phyloP scores from a whole-genome alignment of 2,329 filamentous ascomycete genomes.

The Ambrosiella beaveri region DNA sequence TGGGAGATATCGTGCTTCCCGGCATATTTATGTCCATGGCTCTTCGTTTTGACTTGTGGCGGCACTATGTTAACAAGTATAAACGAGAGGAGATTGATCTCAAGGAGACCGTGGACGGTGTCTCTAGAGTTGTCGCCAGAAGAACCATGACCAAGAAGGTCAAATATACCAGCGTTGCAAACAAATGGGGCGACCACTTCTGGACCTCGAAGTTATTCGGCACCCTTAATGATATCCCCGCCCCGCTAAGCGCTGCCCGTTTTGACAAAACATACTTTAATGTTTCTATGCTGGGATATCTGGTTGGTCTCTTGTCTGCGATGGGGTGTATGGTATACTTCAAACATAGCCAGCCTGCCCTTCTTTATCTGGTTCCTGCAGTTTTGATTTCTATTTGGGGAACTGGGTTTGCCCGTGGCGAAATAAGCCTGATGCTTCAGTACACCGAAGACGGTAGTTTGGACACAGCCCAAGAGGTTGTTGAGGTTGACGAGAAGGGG shows the following conservation, averaged over 20 bases:
- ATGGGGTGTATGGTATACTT: slow-evolving; percentile 61
- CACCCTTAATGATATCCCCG: background rate
- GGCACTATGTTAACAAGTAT: slow-evolving; percentile 58
- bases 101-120: slow-evolving; percentile 16
- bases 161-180: slow-evolving; percentile 41
- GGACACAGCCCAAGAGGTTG: slow-evolving; percentile 36
- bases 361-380: slow-evolving; percentile 81
- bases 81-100: slow-evolving; percentile 21
- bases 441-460: slow-evolving; percentile 59
- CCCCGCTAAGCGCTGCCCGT: background rate
- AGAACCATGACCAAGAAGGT: slow-evolving; percentile 31
- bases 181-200: slow-evolving; percentile 67
- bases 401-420: slow-evolving; percentile 53
- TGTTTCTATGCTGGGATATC: slow-evolving; percentile 59
- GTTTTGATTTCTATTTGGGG: slow-evolving; percentile 61
- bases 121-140: slow-evolving; percentile 20
- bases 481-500: slow-evolving; percentile 34
- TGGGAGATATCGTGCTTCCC: slow-evolving; percentile 87
- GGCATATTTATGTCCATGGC: slow-evolving; percentile 81
- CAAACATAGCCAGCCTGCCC: slow-evolving; percentile 70
- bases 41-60: slow-evolving; percentile 77
- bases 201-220: slow-evolving; percentile 38
- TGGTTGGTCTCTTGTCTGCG: slow-evolving; percentile 60
- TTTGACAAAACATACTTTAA: slow-evolving; percentile 82
- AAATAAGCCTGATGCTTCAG: slow-evolving; percentile 58